Evolutionary conservation across 345 rosid genomes (phyloP), one percentile per base, ranked within the genome.

Genomic region (Carallia brachiata): DNA sequence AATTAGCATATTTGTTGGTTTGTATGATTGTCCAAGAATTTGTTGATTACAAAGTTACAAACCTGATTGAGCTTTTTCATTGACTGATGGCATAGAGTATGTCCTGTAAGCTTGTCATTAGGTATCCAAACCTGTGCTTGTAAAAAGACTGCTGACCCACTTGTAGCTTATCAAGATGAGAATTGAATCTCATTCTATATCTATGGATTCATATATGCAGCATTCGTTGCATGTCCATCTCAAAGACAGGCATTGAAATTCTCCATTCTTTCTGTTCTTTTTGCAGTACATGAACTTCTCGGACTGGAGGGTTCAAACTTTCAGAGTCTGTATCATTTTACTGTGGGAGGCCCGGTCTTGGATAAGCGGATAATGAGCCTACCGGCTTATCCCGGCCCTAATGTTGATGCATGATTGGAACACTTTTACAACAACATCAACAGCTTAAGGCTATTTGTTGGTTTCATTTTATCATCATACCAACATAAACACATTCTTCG

Each of bases 331-430:
- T 92, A 90, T 77, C 98, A 92, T 81, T 92, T 92, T 82, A 92
- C 95, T 0, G 82, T 87, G 7, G 96, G 98, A 78, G 89, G 89
- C 66, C 93, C 96, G 1, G 92, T 90, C 32, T 8, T 86, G 67
- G 98, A 92, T 82, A 83, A 83, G 73, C 88, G 96, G 70, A 92
- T 92, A 70, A 90, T 92, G 96, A 88, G 91, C 78, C 83, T 90
- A 66, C 98, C 95, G 19, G 95, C 98, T 31, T 92, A 92, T 83
- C 96, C 98, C 6, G 92, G 96, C 13, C 98, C 94, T 10, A 69
- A 28, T 15, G 36, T 78, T 18, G 92, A 87, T 72, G 77, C 86
- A 60, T 91, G 75, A 82, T 68, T 75, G 77, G 58, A 70, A 30
- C 50, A 2, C 17, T 44, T 44, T 44, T 12, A 44, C 17, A 0